Evolutionary conservation across 164 flowering plant species (phyloP).

Genomic region (Vitis rupestris): DNA sequence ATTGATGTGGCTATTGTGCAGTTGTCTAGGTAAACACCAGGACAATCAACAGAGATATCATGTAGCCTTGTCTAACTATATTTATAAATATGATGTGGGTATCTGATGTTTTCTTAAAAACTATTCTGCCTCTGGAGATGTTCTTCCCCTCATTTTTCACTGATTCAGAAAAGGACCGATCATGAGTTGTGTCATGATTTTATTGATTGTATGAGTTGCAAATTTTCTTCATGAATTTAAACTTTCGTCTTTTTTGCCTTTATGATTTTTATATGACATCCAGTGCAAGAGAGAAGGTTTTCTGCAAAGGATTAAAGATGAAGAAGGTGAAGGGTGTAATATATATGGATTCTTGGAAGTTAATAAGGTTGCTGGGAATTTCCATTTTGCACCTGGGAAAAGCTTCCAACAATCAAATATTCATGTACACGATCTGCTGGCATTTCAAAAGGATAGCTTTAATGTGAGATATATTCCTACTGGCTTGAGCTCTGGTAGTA

Average conservation of each 20-base stretch:
- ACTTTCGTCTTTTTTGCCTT: not conserved
- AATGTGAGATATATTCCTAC: conserved; percentile 47
- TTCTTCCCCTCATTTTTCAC: no score
- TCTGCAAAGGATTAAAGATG: conserved; percentile 73
- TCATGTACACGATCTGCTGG: conserved; percentile 69
- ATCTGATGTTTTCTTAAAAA: no score
- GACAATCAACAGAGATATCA: no score
- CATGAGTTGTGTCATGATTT: not conserved
- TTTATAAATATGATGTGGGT: no score
- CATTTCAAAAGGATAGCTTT: conserved; percentile 70
- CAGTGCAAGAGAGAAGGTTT: conserved; percentile 95
- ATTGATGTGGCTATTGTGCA: no score
- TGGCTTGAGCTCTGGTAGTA: not conserved
- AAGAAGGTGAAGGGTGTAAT: conserved; percentile 93
- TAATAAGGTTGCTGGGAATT: conserved; percentile 89
- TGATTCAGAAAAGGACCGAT: not conserved
- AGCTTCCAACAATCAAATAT: conserved; percentile 82
- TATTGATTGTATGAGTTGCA: not conserved
- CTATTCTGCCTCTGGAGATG: no score
- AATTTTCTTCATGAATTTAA: not conserved
- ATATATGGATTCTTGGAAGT: conserved; percentile 84
- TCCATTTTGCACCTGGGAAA: conserved; percentile 91
- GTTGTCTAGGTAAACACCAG: no score
- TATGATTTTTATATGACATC: conserved; percentile 1
- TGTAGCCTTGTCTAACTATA: no score